Evolutionary conservation across 2,329 filamentous ascomycete genomes (phyloP), one percentile per base, ranked within the genome.

Genomic region (Alternaria postmessia): DNA sequence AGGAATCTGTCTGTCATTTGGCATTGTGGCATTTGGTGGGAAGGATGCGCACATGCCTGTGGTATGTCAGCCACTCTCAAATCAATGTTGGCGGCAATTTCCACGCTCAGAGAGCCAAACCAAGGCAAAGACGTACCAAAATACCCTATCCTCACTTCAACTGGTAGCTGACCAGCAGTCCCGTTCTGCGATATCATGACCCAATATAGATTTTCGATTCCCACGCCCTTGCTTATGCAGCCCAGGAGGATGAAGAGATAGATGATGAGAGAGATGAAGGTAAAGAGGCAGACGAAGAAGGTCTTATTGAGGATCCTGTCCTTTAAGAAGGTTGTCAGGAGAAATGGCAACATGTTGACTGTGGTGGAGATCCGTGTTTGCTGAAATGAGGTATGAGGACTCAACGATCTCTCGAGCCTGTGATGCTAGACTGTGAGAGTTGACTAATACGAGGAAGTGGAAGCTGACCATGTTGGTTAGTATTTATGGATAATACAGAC

Each of bases 71-170:
- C 18, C 9, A 47, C 28, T 12, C 28, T 20, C n/a, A 14, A 18
- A 14, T 9, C 18, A 6, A 22, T 20, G n/a, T 14, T 20, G n/a
- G 26, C 11, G 20, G 28, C 14, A 12, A 32, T 47, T 1, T 42
- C 20, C 12, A 8, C 12, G 0, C 5, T 9, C 6, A 47, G 28
- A 32, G 22, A 11, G 20, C 24, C 9, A 14, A 20, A 3, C 11
- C 18, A 43, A 41, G 24, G 8, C 20, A 28, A n/a, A 39, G 18
- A 54, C 39, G n/a, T 53, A 61, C 54, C 54, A 8, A 57, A 57
- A 49, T 61, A 61, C 20, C 58, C 58, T 34, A 57, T 57, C 7
- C 58, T 43, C 7, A 61, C 44, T n/a, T 48, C 46, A 8, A 42
- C 42, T 3, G 51, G 42, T 20, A 26, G 41, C 36, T 56, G 43